phyloP scores from a whole-genome alignment of 1,284 basidiomycete species.

The Anthracocystis walkeri region DNA sequence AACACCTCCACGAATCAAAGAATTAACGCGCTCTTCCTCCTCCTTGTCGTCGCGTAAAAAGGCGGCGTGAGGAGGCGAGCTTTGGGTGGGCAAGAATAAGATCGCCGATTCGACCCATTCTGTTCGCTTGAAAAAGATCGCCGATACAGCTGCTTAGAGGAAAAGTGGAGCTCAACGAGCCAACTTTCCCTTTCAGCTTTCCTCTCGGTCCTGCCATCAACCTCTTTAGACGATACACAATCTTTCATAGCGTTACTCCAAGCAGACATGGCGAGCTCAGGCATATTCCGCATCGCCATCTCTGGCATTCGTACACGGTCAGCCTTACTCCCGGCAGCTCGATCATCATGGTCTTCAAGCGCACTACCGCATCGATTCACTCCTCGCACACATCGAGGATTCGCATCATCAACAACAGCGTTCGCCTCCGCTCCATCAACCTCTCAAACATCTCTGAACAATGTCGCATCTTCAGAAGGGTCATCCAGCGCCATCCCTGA shows the following conservation, averaged over 20 bases:
- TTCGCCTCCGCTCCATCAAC: constrained; percentile 7
- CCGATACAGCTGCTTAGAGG: constrained; percentile 15
- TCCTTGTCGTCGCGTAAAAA: constrained; percentile 37
- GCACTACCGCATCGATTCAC: neutral
- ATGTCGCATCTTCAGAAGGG: neutral
- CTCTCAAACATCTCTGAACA: neutral
- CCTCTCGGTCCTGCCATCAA: neutral
- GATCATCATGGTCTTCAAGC: constrained; percentile 3
- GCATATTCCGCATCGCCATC: constrained; percentile 18
- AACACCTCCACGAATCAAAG: constrained; percentile 31
- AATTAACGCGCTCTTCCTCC: constrained; percentile 15
- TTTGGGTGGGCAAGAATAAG: neutral
- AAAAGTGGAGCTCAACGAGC: constrained; percentile 35
- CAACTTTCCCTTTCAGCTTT: neutral
- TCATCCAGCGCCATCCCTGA: constrained; percentile 11
- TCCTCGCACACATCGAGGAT: constrained; percentile 14
- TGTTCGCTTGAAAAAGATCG: neutral
- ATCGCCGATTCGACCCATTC: constrained; percentile 13
- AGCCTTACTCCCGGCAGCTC: constrained; percentile 5
- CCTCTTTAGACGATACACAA: neutral
- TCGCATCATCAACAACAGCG: constrained; percentile 21
- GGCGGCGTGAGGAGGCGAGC: neutral
- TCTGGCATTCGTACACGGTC: constrained; percentile 26
- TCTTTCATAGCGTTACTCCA: neutral
- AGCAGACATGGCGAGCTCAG: constrained; percentile 20